phyloP scores from a whole-genome alignment of 257 asterid species.

The Capsicum rhomboideum region DNA sequence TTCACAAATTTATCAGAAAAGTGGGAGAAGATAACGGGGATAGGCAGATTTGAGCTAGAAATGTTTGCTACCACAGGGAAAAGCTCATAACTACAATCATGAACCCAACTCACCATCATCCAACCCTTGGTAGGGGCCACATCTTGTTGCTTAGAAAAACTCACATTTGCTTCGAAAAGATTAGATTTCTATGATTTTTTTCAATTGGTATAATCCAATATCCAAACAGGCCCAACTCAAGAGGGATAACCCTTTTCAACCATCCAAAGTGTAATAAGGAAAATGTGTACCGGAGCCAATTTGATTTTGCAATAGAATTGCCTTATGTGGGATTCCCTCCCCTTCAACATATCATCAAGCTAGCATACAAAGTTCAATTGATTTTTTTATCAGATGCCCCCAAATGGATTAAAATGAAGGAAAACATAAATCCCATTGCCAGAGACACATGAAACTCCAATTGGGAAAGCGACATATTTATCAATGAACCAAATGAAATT shows the following conservation, averaged over 20 bases:
- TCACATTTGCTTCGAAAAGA: background rate
- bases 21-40: background rate
- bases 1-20: background rate
- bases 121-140: background rate
- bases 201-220: background rate
- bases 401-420: background rate
- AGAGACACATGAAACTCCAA: background rate
- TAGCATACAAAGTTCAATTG: background rate
- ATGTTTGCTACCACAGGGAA: background rate
- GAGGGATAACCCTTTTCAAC: background rate
- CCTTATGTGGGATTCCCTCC: background rate
- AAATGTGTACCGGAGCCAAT: background rate
- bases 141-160: background rate
- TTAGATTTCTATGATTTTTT: background rate
- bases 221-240: background rate
- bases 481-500: constrained; percentile 5
- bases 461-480: background rate
- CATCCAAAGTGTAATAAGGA: background rate
- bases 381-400: background rate
- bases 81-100: background rate
- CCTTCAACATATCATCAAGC: background rate
- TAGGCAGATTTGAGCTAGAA: background rate
- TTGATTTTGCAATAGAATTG: background rate
- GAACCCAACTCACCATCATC: background rate
- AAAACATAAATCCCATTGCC: background rate